Evolutionary conservation across 1,139 yeast genomes (phyloP).

Genomic region (Pichia norvegensis): DNA sequence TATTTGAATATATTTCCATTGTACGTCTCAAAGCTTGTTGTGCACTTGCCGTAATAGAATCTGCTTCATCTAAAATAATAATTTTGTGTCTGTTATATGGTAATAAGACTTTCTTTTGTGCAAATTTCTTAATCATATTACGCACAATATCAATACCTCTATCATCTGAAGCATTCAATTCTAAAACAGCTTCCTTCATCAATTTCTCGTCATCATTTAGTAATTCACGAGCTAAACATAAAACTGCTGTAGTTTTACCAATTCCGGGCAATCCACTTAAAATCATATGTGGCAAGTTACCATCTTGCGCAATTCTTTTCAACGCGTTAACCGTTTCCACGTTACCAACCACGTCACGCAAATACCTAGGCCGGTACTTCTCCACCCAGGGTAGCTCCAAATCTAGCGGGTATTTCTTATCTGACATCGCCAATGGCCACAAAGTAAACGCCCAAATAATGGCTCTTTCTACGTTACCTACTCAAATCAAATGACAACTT

Average conservation of each 20-base stretch:
- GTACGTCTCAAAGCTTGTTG: constrained; percentile 96
- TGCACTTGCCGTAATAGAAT: constrained; percentile 98
- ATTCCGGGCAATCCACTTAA: constrained; percentile 94
- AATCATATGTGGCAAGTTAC: constrained; percentile 95
- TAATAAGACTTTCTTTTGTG: constrained; percentile 78
- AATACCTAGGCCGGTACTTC: constrained; percentile 74
- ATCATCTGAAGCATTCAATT: constrained; percentile 92
- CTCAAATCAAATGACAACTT: no score
- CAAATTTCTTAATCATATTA: constrained; percentile 87
- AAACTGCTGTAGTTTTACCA: constrained; percentile 91
- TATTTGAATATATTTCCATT: constrained; percentile 90
- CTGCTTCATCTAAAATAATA: constrained; percentile 89
- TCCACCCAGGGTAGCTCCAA: constrained; percentile 58
- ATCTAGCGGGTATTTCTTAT: constrained; percentile 22
- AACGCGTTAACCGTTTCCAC: constrained; percentile 82
- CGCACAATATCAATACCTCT: constrained; percentile 94
- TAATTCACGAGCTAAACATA: constrained; percentile 80
- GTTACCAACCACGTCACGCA: constrained; percentile 88
- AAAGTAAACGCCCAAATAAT: no score
- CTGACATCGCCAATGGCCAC: neutral
- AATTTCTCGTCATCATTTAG: constrained; percentile 47
- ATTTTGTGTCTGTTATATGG: constrained; percentile 80
- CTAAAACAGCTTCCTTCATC: constrained; percentile 78
- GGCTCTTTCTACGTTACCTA: no score
- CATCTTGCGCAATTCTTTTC: constrained; percentile 78